Evolutionary conservation across 2,329 filamentous ascomycete genomes (phyloP).

Genomic region (Phyllosticta citribraziliensis): DNA sequence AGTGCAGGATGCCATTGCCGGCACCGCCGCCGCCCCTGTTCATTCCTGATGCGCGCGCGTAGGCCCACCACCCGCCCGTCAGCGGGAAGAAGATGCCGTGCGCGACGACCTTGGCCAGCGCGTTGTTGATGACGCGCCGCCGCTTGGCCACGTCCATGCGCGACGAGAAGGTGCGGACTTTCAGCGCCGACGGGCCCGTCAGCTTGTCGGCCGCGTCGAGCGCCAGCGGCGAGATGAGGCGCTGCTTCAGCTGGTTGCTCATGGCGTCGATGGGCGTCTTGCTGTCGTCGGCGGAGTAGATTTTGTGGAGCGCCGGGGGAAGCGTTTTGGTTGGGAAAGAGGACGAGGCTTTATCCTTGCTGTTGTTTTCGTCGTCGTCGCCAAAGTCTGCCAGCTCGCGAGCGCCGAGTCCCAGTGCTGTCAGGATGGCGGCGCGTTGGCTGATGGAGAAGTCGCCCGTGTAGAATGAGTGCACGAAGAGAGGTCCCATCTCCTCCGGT

Average conservation of each 20-base stretch:
- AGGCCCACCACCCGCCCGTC: constrained; percentile 66
- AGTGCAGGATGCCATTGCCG: constrained; percentile 48
- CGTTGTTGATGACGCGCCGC: constrained; percentile 56
- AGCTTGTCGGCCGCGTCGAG: constrained; percentile 69
- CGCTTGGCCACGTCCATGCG: constrained; percentile 57
- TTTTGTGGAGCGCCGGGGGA: constrained; percentile 59
- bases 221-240: constrained; percentile 73
- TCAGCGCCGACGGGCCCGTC: constrained; percentile 73
- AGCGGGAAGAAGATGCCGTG: constrained; percentile 80
- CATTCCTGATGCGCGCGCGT: constrained; percentile 39
- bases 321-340: constrained; percentile 75
- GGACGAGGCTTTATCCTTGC: constrained; percentile 17
- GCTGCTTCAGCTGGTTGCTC: constrained; percentile 55
- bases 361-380: constrained; percentile 38
- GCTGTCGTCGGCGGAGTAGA: constrained; percentile 45
- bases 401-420: constrained; percentile 69
- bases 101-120: constrained; percentile 65
- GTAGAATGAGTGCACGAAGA: constrained; percentile 79
- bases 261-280: constrained; percentile 57
- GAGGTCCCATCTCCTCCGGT: constrained; percentile 68
- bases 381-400: constrained; percentile 77
- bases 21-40: constrained; percentile 3
- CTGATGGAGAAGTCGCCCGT: constrained; percentile 83
- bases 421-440: constrained; percentile 73
- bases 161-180: constrained; percentile 80